Conservation (phyloP, 2,329 filamentous ascomycete genomes). For the Aspergillus sp. region DNA sequence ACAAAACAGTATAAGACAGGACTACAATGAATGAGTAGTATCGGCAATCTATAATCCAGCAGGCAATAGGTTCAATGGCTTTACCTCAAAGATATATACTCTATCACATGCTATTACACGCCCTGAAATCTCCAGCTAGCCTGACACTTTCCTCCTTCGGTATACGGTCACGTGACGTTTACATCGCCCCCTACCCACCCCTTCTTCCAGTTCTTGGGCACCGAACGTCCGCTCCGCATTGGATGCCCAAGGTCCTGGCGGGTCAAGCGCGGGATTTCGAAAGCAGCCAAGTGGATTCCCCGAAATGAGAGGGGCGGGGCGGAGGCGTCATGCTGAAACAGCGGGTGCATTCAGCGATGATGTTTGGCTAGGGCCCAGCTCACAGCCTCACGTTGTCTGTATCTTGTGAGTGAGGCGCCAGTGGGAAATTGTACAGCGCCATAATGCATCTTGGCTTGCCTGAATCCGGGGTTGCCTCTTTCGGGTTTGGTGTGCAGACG, state of each 20-base stretch:
- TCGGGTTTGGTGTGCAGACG: not conserved
- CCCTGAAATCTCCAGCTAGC: not conserved
- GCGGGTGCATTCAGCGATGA: not conserved
- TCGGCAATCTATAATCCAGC: too few species aligned
- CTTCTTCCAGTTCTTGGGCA: not conserved
- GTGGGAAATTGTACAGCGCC: not conserved
- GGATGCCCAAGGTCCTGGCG: not conserved
- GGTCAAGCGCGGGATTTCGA: not conserved
- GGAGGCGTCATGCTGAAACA: not conserved
- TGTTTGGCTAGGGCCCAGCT: not conserved
- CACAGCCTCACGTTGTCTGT: not conserved
- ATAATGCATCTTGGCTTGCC: not conserved
- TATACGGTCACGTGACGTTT: not conserved
- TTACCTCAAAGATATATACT: too few species aligned
- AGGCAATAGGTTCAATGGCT: too few species aligned
- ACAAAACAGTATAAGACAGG: too few species aligned
- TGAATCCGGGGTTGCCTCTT: too few species aligned
- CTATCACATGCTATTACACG: not conserved
- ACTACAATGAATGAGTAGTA: too few species aligned
- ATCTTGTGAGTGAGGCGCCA: not conserved
- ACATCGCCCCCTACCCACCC: conserved; percentile 2
- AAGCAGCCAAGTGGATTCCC: not conserved
- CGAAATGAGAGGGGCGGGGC: not conserved
- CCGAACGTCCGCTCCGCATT: conserved; percentile 3
- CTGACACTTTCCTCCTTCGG: not conserved